Percentiles rank a stretch among this genome's conserved stretches.
Evolutionary conservation across 2,329 filamentous ascomycete genomes (phyloP).

Genomic region (Bipolaris cookei): DNA sequence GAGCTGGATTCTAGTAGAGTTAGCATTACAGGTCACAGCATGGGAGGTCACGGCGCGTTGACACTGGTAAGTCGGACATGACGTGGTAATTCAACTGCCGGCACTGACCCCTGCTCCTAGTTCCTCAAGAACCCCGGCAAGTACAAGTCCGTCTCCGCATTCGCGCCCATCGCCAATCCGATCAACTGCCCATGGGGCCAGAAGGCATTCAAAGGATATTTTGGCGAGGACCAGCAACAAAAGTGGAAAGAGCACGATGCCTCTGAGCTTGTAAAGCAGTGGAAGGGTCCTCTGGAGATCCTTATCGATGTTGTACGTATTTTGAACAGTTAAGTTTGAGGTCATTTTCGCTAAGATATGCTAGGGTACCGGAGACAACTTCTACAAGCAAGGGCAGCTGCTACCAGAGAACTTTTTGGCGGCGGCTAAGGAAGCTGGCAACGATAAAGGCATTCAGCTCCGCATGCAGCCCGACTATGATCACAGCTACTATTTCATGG

Average conservation of each 20-base stretch:
- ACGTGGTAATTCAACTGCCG: background rate
- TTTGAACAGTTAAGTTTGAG: too few species aligned
- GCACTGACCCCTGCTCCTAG: conserved; percentile 41
- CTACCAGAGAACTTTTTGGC: conserved; percentile 90
- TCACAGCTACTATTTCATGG: conserved; percentile 97
- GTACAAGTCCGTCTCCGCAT: conserved; percentile 89
- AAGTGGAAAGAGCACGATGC: conserved; percentile 91
- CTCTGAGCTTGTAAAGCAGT: conserved; percentile 82
- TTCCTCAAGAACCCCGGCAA: conserved; percentile 89
- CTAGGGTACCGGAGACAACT: conserved; percentile 90
- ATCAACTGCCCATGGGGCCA: conserved; percentile 87
- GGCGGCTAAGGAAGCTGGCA: conserved; percentile 76
- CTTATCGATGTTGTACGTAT: conserved; percentile 82
- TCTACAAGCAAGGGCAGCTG: conserved; percentile 92
- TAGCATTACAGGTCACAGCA: conserved; percentile 90
- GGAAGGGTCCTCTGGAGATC: conserved; percentile 74
- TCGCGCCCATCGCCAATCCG: conserved; percentile 90
- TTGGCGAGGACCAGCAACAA: conserved; percentile 73
- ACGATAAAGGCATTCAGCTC: conserved; percentile 72
- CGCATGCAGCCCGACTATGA: conserved; percentile 92
- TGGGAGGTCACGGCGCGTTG: conserved; percentile 95
- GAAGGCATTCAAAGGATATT: conserved; percentile 92
- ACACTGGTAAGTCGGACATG: conserved; percentile 64
- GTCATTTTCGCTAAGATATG: background rate
- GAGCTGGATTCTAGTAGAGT: conserved; percentile 74